Base-by-base conservation (phyloP, 2,329 filamentous ascomycete species). In the Alternaria ventricosa region DNA sequence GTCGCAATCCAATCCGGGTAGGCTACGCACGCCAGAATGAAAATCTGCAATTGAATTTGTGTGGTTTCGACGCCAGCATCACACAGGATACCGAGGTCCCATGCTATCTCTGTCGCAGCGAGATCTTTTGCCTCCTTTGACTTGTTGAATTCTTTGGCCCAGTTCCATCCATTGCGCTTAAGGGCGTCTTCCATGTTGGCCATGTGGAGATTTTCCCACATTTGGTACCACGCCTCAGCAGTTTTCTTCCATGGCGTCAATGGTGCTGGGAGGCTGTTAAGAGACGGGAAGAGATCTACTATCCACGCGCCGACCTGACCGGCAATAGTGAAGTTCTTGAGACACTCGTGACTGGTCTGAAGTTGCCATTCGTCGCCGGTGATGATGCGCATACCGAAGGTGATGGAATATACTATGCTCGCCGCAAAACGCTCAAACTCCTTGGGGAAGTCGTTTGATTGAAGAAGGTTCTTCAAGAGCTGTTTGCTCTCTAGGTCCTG, bases 401-500 rank as follows among this genome's bases (percentile, higher is more conserved):
- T 67, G 9, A 83, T 65, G 1, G 70, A 64, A 62, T 81, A 81
- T 44, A 82, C 77, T 5, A 78, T 74, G 61, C 79, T 83, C 23
- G 80, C 74, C 36, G 78, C 75, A 46, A 71, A 75, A 7, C 79
- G 76, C 60, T 83, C 78, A 22, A 77, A 72, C n/a, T 76, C 54
- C 77, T 75, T 18, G 75, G 73, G 53, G 74, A 57, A 41, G n/a
- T 41, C 36, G 36, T 41, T 18, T 2, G 75, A 69, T 0, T 44
- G 44, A 2, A 85, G 63, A 0, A 84, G 57, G 13, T 84, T 81
- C 6, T 72, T 71, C 1, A 85, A 57, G 0, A 84, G 69, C 57
- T 83, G 80, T 50, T 75, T 79, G 43, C 78, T 81, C 15, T 85
- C 84, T 1, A 85, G 56, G 6, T 83, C 80, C 61, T 84, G 82